phyloP scores from a whole-genome alignment of 225 moss, liverwort and hornwort genomes.

The Polytrichum commune region DNA sequence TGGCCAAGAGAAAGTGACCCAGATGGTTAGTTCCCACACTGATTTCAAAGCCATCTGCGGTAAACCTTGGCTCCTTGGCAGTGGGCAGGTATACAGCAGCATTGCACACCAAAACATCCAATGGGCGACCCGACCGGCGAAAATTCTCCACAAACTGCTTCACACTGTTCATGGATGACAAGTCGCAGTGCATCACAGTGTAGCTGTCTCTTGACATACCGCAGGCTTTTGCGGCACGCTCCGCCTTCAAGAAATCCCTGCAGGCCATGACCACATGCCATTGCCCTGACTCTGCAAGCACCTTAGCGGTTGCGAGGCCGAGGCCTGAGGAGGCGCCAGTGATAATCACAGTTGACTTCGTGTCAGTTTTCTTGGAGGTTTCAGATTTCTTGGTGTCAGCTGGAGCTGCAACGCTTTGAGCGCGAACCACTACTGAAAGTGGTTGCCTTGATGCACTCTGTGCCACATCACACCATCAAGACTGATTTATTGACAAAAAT shows the following conservation, averaged over 20 bases:
- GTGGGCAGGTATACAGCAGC: slow-evolving; percentile 97
- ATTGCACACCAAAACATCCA: slow-evolving; percentile 98
- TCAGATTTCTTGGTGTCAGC: slow-evolving; percentile 44
- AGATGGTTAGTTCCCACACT: slow-evolving; percentile 97
- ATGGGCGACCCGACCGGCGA: slow-evolving; percentile 56
- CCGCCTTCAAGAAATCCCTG: slow-evolving; percentile 92
- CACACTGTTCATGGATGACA: slow-evolving; percentile 88
- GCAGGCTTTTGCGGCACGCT: slow-evolving; percentile 69
- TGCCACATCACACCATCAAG: background rate
- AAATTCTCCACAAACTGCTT: slow-evolving; percentile 90
- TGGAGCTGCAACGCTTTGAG: slow-evolving; percentile 81
- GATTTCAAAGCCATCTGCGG: slow-evolving; percentile 89
- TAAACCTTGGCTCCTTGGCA: slow-evolving; percentile 89
- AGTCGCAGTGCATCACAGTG: slow-evolving; percentile 84
- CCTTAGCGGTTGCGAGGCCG: slow-evolving; percentile 87
- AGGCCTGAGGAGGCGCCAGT: slow-evolving; percentile 98
- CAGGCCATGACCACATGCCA: slow-evolving; percentile 99
- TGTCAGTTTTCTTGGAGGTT: slow-evolving; percentile 67
- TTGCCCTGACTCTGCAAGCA: slow-evolving; percentile 75
- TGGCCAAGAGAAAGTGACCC: slow-evolving; percentile 85
- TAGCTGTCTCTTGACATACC: slow-evolving; percentile 79
- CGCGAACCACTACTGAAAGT: slow-evolving; percentile 21
- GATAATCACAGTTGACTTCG: slow-evolving; percentile 77
- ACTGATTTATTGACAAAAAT: background rate
- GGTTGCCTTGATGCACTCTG: slow-evolving; percentile 39